Evolutionary conservation across 441 rosid genomes (phyloP).

Genomic region (Adansonia madagascariensis): DNA sequence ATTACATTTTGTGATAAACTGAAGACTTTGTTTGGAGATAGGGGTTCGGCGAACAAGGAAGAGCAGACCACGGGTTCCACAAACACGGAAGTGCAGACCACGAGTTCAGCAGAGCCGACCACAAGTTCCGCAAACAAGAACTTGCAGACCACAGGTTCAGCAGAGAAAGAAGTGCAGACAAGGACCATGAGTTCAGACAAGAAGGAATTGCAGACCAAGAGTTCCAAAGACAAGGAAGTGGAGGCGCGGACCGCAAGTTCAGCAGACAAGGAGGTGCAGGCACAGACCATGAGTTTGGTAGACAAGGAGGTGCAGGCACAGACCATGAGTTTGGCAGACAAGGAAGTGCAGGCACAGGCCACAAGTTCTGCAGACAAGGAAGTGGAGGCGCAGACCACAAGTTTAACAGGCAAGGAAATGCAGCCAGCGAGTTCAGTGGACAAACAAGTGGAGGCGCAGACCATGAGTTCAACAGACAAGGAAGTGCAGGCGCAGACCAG

Average conservation of each 20-base stretch:
- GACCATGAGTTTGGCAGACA: neutral
- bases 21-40: constrained; percentile 20
- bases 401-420: neutral
- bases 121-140: neutral
- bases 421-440: neutral
- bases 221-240: neutral
- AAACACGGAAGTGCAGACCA: neutral
- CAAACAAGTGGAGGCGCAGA: neutral
- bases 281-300: neutral
- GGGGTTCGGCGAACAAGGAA: neutral
- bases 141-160: neutral
- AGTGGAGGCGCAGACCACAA: neutral
- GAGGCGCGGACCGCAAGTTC: neutral
- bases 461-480: neutral
- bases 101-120: neutral
- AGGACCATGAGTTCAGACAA: neutral
- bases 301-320: neutral
- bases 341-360: neutral
- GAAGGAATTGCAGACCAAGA: too few species aligned
- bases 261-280: neutral
- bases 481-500: too few species aligned
- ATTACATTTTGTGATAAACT: constrained; percentile 48
- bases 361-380: neutral
- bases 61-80: neutral
- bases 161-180: neutral